Evolutionary conservation across 176 grass and related monocot genomes (phyloP).

Genomic region (Oryza australiensis): DNA sequence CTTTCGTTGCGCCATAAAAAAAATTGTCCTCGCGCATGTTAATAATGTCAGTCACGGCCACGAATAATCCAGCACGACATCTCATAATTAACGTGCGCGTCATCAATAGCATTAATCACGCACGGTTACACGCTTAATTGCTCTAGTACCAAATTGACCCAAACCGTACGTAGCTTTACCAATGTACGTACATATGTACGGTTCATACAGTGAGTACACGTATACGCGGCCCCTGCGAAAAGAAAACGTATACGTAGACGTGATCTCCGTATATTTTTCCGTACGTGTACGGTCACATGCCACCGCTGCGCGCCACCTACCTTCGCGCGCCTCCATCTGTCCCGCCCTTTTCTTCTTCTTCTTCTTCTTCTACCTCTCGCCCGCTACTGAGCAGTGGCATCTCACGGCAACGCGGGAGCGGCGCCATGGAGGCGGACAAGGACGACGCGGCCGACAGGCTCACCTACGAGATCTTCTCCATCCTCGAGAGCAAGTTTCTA

Average conservation of each 20-base stretch:
- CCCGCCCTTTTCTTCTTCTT: not conserved
- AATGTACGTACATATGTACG: not conserved
- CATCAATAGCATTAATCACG: not conserved
- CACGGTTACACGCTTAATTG: not conserved
- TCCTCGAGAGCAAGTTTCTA: constrained; percentile 94
- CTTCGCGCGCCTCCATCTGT: no score
- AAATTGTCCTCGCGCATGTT: not conserved
- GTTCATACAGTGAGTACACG: not conserved
- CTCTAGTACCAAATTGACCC: not conserved
- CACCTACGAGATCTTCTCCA: constrained; percentile 94
- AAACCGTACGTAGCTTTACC: not conserved
- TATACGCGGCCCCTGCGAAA: not conserved
- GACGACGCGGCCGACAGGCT: constrained; percentile 64
- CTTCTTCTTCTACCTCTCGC: not conserved
- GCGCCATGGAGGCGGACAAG: not conserved
- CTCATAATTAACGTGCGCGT: not conserved
- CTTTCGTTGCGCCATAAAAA: not conserved
- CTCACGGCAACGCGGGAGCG: not conserved
- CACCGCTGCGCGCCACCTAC: not conserved
- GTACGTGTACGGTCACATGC: not conserved
- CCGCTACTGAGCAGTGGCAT: not conserved
- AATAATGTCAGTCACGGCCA: not conserved
- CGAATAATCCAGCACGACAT: not conserved
- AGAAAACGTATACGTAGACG: not conserved
- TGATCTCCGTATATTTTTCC: not conserved